Evolutionary conservation across 352 stramenopile species (phyloP), one percentile per base, ranked within the genome.

Genomic region (Phytophthora sojae): DNA sequence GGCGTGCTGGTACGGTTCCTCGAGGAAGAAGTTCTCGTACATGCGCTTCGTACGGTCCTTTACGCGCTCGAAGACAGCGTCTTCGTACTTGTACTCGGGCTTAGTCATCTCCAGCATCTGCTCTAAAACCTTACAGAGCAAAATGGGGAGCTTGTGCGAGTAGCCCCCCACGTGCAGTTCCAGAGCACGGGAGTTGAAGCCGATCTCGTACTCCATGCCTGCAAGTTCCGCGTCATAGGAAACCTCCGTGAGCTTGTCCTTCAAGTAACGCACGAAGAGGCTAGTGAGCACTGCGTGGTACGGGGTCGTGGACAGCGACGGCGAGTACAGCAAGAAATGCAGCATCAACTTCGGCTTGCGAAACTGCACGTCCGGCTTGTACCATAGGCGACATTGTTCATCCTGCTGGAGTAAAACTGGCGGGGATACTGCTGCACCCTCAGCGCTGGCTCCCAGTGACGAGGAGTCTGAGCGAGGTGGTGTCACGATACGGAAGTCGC

Each of bases 1-100:
- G 0, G 90, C 92, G 65, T 98, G 94, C 67, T 97, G 88, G 80
- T 98, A 98, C 0, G 93, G 92, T 57, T 98, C 91, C 50, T 96
- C 82, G 17, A 94, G 80, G 32, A 93, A 87, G 55, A 97, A 97
- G 62, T 95, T 96, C 52, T 96, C 83, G 64, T 95, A 97, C 71
- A 89, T 80, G 42, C 94, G 86, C 65, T 84, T 84, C 6, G 91
- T 85, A 57, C 94, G 91, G 60, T 97, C 89, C 37, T 96, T 90
- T 6, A 98, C 78, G 19, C 92, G 85, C 32, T 91, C 77, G 60
- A 97, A 97, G 2, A 94, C 64, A 12, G 85, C 77, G 9, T 88
- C 70, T 17, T 86, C 76, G n/a, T 95, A 82, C 3, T 64, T 57
- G 56, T 93, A 88, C n/a, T 54, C 64, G 9, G 74, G 39, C n/a